Percentiles rank a stretch among this genome's conserved stretches.
These are phyloP conservation scores for Zymoseptoria crescenta DNA, from an alignment of 2,329 filamentous ascomycete genomes.

Conservation along the genomic window DNA sequence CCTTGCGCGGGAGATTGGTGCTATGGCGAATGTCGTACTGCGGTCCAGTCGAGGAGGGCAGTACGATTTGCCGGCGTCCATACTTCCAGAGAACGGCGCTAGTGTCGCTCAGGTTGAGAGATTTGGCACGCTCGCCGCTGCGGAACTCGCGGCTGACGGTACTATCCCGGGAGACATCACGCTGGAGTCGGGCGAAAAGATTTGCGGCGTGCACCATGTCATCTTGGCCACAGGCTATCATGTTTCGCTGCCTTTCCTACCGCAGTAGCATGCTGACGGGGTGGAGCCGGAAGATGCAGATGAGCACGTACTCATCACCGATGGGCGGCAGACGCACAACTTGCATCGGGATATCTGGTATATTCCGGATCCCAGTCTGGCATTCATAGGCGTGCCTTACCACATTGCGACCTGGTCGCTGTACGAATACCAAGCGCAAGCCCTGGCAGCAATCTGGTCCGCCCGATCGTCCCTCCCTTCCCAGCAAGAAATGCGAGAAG, in stretches of 20 bases:
- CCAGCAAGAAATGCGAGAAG: constrained; percentile 34
- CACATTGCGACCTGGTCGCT: constrained; percentile 57
- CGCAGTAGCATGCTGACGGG: constrained; percentile 42
- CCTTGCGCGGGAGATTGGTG: constrained; percentile 46
- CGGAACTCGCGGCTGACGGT: constrained; percentile 13
- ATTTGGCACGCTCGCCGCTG: constrained; percentile 31
- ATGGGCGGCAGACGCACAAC: constrained; percentile 58
- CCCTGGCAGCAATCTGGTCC: constrained; percentile 49
- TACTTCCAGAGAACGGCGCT: constrained; percentile 48
- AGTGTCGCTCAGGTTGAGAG: constrained; percentile 46
- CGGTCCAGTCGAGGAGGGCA: constrained; percentile 53
- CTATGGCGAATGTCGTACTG: constrained; percentile 39
- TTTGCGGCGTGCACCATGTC: constrained; percentile 53
- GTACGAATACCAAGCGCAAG: constrained; percentile 63
- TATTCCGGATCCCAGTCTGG: constrained; percentile 56
- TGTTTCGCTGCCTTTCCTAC: constrained; percentile 58
- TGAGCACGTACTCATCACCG: constrained; percentile 51
- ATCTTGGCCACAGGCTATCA: constrained; percentile 64
- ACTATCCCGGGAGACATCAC: constrained; percentile 45
- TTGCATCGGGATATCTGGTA: constrained; percentile 66
- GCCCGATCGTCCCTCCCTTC: constrained; percentile 45
- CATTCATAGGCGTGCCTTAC: constrained; percentile 58
- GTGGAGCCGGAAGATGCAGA: constrained; percentile 41
- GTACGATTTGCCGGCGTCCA: constrained; percentile 49
- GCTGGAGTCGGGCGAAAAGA: constrained; percentile 45